These are phyloP conservation scores for Aspergillus ellipticus DNA, from an alignment of 495 filamentous ascomycete species.

Conservation along the genomic window DNA sequence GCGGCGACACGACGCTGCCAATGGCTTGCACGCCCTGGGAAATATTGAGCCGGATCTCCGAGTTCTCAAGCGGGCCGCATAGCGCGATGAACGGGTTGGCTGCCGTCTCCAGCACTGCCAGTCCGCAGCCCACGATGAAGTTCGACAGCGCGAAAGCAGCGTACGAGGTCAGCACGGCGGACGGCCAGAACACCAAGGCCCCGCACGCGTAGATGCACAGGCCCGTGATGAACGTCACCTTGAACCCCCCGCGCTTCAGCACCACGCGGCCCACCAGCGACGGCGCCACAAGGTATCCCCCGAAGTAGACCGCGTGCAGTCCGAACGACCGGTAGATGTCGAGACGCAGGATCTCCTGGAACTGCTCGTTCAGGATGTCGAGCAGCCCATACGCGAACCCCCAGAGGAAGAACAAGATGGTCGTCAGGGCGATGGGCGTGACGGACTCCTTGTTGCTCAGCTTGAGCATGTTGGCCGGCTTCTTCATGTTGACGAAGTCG, in stretches of 20 bases:
- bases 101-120: slow-evolving; percentile 60
- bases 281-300: slow-evolving; percentile 58
- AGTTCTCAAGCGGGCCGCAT: slow-evolving; percentile 63
- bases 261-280: slow-evolving; percentile 54
- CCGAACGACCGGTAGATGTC: slow-evolving; percentile 49
- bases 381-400: slow-evolving; percentile 83
- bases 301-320: slow-evolving; percentile 62
- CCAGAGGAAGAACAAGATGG: slow-evolving; percentile 81
- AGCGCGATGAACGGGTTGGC: slow-evolving; percentile 67
- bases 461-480: slow-evolving; percentile 72
- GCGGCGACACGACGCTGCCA: slow-evolving; percentile 57
- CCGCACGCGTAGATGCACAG: slow-evolving; percentile 62
- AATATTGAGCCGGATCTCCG: slow-evolving; percentile 62
- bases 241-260: slow-evolving; percentile 64
- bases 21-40: slow-evolving; percentile 67
- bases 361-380: slow-evolving; percentile 65
- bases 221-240: slow-evolving; percentile 61
- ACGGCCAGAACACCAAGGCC: slow-evolving; percentile 69
- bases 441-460: slow-evolving; percentile 56
- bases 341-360: slow-evolving; percentile 47
- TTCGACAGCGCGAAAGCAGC: slow-evolving; percentile 63
- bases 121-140: slow-evolving; percentile 62
- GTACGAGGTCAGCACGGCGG: slow-evolving; percentile 63
- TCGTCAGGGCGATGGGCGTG: slow-evolving; percentile 57
- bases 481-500: slow-evolving; percentile 80